Conservation (phyloP, 192 early-diverging fungal species). For the Mortierella claussenii region DNA sequence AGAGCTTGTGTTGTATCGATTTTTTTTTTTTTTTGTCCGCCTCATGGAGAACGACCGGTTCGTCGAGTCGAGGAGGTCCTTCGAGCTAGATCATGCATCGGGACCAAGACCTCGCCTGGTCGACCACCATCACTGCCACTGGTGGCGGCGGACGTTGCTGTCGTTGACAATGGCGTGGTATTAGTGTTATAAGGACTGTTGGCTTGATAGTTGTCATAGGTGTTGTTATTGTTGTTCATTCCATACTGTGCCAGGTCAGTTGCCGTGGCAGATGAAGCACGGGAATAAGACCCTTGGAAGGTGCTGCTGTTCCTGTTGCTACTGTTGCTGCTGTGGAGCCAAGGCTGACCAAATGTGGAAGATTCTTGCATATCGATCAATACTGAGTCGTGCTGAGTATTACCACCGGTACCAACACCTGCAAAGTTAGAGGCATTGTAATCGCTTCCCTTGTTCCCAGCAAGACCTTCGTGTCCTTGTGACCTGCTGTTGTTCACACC, state of each 20-base stretch:
- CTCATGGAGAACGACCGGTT: neutral
- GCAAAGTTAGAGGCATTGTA: too few relatives aligned
- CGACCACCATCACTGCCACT: too few relatives aligned
- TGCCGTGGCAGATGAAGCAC: neutral
- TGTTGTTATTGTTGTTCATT: neutral
- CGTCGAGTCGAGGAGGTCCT: neutral
- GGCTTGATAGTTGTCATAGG: neutral
- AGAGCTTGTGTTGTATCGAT: neutral
- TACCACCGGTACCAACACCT: slow-evolving; percentile 4
- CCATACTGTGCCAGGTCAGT: neutral
- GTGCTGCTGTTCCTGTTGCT: slow-evolving; percentile 5
- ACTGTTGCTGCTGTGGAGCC: neutral
- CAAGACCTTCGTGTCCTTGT: too few relatives aligned
- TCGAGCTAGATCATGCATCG: neutral
- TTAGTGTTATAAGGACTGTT: neutral
- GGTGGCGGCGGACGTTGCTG: neutral
- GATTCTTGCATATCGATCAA: too few relatives aligned
- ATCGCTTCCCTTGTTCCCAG: too few relatives aligned
- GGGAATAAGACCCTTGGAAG: neutral
- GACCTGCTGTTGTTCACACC: too few relatives aligned
- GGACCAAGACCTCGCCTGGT: slow-evolving; percentile 12
- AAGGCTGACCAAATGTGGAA: neutral
- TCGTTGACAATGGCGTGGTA: neutral
- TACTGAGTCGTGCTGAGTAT: too few relatives aligned
- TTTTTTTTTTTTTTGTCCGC: slow-evolving; percentile 3